Conservation (phyloP, 1,139 yeast genomes). For the Lodderomyces pseudojiufengensis region DNA sequence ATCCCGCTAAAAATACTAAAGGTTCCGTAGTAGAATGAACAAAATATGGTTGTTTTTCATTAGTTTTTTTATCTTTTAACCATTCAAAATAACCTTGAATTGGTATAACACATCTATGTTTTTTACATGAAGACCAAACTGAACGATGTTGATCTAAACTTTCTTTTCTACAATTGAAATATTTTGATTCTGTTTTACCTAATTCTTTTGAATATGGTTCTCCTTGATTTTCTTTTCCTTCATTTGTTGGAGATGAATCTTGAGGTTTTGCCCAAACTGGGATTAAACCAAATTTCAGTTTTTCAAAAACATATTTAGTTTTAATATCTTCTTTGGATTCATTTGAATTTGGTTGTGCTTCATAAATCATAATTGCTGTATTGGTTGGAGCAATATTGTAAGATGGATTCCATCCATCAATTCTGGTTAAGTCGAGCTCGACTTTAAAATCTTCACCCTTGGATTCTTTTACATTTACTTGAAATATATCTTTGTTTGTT, state of each 20-base stretch:
- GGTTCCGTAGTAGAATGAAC: constrained; percentile 50
- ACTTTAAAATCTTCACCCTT: constrained; percentile 5
- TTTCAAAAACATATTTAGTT: constrained; percentile 26
- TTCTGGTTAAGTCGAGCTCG: constrained; percentile 11
- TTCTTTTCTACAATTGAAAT: constrained; percentile 66
- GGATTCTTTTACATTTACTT: constrained; percentile 6
- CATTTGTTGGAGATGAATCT: constrained; percentile 23
- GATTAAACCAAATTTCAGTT: constrained; percentile 42
- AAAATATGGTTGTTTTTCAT: constrained; percentile 59
- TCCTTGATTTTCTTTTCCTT: constrained; percentile 17
- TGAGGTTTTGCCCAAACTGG: constrained; percentile 43
- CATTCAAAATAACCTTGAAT: constrained; percentile 87
- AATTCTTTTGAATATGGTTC: constrained; percentile 27
- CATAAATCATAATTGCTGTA: constrained; percentile 31
- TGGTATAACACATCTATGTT: constrained; percentile 65
- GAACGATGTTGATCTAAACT: constrained; percentile 39
- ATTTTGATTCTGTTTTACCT: constrained; percentile 27
- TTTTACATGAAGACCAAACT: constrained; percentile 49
- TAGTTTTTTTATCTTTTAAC: constrained; percentile 32
- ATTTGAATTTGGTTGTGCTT: constrained; percentile 4
- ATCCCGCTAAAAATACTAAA: constrained; percentile 68
- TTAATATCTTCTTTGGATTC: constrained; percentile 9
- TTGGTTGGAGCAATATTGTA: constrained; percentile 44
- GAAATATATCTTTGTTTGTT: constrained; percentile 5
- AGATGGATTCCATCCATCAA: constrained; percentile 20